These are phyloP conservation scores for Trypanosomatidae sp. DNA, from an alignment of 208 protist species.

Conservation along the genomic window DNA sequence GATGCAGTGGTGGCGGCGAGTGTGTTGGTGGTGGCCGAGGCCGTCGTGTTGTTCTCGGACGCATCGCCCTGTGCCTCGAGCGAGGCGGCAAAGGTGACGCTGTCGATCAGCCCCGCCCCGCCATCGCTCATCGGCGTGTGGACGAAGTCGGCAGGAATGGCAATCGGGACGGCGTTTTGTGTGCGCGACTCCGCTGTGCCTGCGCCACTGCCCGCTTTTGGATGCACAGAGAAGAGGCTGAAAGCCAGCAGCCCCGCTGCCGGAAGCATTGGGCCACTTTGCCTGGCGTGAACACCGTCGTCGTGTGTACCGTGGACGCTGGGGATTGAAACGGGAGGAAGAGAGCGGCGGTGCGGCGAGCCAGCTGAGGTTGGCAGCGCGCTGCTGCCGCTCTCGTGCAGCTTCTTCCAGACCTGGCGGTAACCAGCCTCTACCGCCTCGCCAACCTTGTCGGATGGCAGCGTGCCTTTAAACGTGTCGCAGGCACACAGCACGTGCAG, in stretches of 20 bases:
- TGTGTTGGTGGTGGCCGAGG: no score
- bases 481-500: slow-evolving; percentile 48
- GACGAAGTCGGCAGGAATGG: slow-evolving; percentile 11
- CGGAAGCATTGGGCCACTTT: no score
- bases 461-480: slow-evolving; percentile 84
- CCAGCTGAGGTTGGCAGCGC: no score
- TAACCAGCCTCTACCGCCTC: slow-evolving; percentile 56
- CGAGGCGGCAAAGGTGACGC: slow-evolving; percentile 38
- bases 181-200: not conserved
- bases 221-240: no score
- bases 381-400: no score
- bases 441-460: slow-evolving; percentile 53
- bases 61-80: not conserved
- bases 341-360: no score
- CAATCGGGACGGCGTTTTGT: not conserved
- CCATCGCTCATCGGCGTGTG: slow-evolving; percentile 85
- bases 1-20: no score
- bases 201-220: no score
- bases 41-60: not conserved
- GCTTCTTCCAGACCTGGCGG: slow-evolving; percentile 10
- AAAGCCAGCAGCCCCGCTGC: no score
- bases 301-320: no score
- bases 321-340: no score
- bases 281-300: no score
- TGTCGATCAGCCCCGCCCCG: slow-evolving; percentile 70